Conservation (phyloP, 2,329 filamentous ascomycete species). For the Coniochaeta prunicola region DNA sequence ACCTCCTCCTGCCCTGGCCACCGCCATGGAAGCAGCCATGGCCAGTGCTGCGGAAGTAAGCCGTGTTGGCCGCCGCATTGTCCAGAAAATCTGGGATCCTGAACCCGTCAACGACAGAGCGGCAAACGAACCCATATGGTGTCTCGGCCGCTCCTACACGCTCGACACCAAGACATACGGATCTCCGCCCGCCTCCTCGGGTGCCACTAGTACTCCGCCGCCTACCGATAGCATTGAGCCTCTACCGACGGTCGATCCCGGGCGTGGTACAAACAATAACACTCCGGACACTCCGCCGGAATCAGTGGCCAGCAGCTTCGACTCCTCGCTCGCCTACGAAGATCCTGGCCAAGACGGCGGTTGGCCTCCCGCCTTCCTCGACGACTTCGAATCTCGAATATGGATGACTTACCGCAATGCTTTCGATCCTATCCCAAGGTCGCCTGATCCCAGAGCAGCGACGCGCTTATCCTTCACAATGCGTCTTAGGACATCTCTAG, state of each 20-base stretch:
- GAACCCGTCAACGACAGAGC: constrained; percentile 72
- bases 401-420: constrained; percentile 96
- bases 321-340: constrained; percentile 43
- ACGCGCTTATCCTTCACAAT: constrained; percentile 75
- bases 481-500: constrained; percentile 72
- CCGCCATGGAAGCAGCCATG: constrained; percentile 28
- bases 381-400: constrained; percentile 86
- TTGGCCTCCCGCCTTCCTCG: constrained; percentile 81
- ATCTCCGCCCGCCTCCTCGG: constrained; percentile 5
- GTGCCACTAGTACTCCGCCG: constrained; percentile 8
- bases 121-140: constrained; percentile 72
- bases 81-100: constrained; percentile 90
- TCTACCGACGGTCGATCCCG: constrained; percentile 5
- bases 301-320: constrained; percentile 42
- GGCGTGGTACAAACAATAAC: constrained; percentile 4
- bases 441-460: constrained; percentile 62
- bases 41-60: constrained; percentile 45
- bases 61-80: constrained; percentile 68
- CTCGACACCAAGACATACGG: constrained; percentile 22
- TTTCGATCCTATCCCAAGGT: constrained; percentile 76
- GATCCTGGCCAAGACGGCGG: constrained; percentile 41
- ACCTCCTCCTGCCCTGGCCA: constrained; percentile 16
- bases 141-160: constrained; percentile 53
- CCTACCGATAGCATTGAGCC: constrained; percentile 11
- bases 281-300: constrained; percentile 38